A percentile compares a stretch with the other conserved stretches of the same genome.
Conservation (phyloP, 495 filamentous ascomycete species). For the Daldinia loculata region DNA sequence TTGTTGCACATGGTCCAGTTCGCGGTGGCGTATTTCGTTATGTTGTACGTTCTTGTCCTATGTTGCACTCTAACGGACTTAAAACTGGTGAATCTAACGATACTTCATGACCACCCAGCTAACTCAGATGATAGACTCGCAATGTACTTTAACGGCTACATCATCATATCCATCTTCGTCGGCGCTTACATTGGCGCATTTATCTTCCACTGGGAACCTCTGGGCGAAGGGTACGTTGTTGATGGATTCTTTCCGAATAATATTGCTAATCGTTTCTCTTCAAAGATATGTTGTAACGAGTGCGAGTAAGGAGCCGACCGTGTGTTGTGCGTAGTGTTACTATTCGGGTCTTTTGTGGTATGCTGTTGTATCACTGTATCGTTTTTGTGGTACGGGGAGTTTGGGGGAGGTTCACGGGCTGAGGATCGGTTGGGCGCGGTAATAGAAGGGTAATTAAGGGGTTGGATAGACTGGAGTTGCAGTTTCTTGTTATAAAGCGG, state of each 20-base stretch:
- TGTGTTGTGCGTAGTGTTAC: background rate
- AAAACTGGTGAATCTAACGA: background rate
- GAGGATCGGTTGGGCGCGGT: background rate
- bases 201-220: slow-evolving; percentile 65
- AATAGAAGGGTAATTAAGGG: background rate
- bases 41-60: slow-evolving; percentile 55
- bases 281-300: background rate
- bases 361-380: background rate
- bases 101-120: background rate
- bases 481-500: too few species aligned
- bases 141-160: slow-evolving; percentile 33
- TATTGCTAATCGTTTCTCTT: background rate
- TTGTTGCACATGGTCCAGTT: slow-evolving; percentile 72
- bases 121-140: slow-evolving; percentile 3
- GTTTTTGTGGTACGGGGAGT: background rate
- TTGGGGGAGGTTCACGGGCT: background rate
- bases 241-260: background rate
- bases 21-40: slow-evolving; percentile 76
- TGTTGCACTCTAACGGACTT: background rate
- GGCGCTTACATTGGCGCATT: slow-evolving; percentile 67
- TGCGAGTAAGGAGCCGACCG: background rate
- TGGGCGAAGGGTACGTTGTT: background rate
- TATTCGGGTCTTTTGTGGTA: background rate
- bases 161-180: slow-evolving; percentile 41
- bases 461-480: too few species aligned